These are phyloP conservation scores for Cyberlindnera maclurae DNA, from an alignment of 805 yeast species.

Conservation along the genomic window DNA sequence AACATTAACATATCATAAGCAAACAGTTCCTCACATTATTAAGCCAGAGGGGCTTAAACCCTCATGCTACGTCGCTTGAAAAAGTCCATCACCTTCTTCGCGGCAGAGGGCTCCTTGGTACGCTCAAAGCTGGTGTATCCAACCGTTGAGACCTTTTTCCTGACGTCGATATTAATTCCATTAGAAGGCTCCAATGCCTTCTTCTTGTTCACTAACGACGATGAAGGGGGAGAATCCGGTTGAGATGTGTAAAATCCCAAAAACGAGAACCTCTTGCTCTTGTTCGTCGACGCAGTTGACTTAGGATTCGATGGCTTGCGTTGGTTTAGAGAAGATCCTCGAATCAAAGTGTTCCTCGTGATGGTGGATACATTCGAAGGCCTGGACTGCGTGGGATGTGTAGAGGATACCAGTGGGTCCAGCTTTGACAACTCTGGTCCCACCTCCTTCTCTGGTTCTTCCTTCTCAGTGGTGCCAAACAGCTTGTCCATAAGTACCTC, in stretches of 20 bases:
- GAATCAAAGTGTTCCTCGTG: slow-evolving; percentile 12
- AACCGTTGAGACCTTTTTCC: slow-evolving; percentile 13
- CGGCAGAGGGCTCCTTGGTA: slow-evolving; percentile 60
- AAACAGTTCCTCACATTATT: background rate
- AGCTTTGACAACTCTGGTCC: background rate
- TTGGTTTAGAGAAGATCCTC: background rate
- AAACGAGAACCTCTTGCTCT: slow-evolving; percentile 35
- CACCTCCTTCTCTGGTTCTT: no score
- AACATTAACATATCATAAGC: background rate
- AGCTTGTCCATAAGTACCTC: slow-evolving; percentile 23
- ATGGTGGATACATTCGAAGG: slow-evolving; percentile 1
- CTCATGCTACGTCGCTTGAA: slow-evolving; percentile 58
- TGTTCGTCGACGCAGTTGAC: slow-evolving; percentile 7
- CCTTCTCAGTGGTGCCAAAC: slow-evolving; percentile 15
- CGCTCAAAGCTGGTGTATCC: slow-evolving; percentile 23
- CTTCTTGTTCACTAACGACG: slow-evolving; percentile 10
- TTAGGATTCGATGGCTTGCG: slow-evolving; percentile 11
- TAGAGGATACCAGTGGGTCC: slow-evolving; percentile 6
- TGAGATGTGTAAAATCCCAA: slow-evolving; percentile 27
- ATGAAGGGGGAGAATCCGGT: slow-evolving; percentile 9
- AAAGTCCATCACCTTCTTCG: slow-evolving; percentile 71
- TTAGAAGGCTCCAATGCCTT: slow-evolving; percentile 22
- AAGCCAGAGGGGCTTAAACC: slow-evolving; percentile 4
- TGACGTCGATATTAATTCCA: slow-evolving; percentile 13
- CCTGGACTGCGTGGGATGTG: slow-evolving; percentile 2